Evolutionary conservation across 495 filamentous ascomycete genomes (phyloP), one percentile per base, ranked within the genome.

Genomic region (Bacidia rubella): DNA sequence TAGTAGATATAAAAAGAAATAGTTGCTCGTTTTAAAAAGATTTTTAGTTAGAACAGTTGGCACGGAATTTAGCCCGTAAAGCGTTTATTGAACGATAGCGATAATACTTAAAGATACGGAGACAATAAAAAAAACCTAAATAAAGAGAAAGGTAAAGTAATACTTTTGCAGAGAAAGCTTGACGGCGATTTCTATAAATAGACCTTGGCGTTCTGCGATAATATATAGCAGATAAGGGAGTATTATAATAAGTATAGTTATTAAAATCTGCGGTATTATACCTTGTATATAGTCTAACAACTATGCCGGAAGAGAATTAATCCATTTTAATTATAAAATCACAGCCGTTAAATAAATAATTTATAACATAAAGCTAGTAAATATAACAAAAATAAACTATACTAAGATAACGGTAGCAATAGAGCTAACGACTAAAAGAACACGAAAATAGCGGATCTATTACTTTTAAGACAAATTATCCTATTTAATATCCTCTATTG

Each of bases 1-100:
- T 2, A 52, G 19, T 0, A 56, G 35, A 47, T 56, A 56, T 2
- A 20, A 56, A 19, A 56, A 51, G 22, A 52, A 56, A 45, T 56
- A 56, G 23, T 52, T 56, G 19, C 38, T 24, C 4, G 24, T 21
- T 39, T 56, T 56, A 2, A 29, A 25, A 10, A 56, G 19, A 24
- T 51, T 56, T 15, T 35, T 11, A 1, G 12, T 23, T 12, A 56
- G 12, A 4, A 56, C 15, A 10, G 11, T 29, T 20, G 48, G 10
- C 2, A 52, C 9, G 1, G 11, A 56, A 4, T 47, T 32, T 3
- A 47, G 20, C 19, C 43, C 29, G n/a, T 51, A 32, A 19, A 1
- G 15, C 10, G 52, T 17, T 17, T 15, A 12, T 9, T 45, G 15
- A 29, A 52, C 1, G 35, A 56, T 47, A 12, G 27, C 21, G 9